These are phyloP conservation scores for Amanita rubescens DNA, from an alignment of 768 basidiomycete genomes.

Conservation along the genomic window DNA sequence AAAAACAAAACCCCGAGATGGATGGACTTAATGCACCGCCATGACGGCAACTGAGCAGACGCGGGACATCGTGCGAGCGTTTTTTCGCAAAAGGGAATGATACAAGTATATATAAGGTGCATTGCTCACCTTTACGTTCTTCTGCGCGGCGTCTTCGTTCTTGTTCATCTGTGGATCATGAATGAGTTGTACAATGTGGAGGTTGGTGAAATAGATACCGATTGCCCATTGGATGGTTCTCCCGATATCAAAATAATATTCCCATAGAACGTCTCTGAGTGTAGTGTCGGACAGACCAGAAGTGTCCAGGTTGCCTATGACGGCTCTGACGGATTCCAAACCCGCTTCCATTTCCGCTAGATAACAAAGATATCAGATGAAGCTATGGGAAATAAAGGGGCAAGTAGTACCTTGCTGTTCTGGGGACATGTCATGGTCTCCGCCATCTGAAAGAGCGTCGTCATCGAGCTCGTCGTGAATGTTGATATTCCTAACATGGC, in stretches of 20 bases:
- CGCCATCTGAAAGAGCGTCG: constrained; percentile 67
- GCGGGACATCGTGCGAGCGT: constrained; percentile 22
- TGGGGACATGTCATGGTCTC: constrained; percentile 72
- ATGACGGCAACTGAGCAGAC: constrained; percentile 35
- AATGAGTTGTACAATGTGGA: constrained; percentile 6
- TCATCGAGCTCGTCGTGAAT: constrained; percentile 82
- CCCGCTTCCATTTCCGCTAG: constrained; percentile 66
- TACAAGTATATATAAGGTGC: constrained; percentile 22
- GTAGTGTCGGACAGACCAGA: constrained; percentile 67
- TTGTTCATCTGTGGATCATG: constrained; percentile 52
- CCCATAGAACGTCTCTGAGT: constrained; percentile 80
- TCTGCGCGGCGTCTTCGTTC: constrained; percentile 51
- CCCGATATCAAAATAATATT: constrained; percentile 80
- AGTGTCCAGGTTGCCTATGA: constrained; percentile 58
- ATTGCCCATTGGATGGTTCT: constrained; percentile 67
- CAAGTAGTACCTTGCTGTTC: constrained; percentile 64
- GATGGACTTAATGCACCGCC: constrained; percentile 2
- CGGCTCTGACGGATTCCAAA: constrained; percentile 55
- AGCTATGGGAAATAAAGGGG: neutral
- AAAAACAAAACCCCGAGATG: constrained; percentile 1
- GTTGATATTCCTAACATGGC: constrained; percentile 81
- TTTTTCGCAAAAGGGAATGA: constrained; percentile 20
- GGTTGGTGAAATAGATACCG: constrained; percentile 42
- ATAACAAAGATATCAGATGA: constrained; percentile 7
- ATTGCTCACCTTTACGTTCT: constrained; percentile 84